Base-by-base conservation (phyloP, 169 alveolate species). In the Plasmodium cynomolgi region DNA sequence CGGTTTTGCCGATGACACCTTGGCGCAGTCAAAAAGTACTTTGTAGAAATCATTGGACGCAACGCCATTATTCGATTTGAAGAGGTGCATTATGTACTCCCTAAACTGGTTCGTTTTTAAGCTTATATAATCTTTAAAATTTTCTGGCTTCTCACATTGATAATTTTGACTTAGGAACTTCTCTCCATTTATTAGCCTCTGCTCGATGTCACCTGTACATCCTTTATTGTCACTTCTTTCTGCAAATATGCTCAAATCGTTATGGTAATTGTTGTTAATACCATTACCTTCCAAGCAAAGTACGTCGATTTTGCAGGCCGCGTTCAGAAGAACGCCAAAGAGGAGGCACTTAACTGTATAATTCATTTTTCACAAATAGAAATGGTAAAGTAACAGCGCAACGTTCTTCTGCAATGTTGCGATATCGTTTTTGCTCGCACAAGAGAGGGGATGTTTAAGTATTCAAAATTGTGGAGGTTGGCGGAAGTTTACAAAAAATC, bases 1-100 rank as follows among this genome's bases (percentile, higher is more conserved):
- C 34, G 88, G 94, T 80, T 90, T 90, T 5, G 94, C 94, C 72
- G 94, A 90, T 13, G 94, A 79, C 23, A 75, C 90, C 50, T 90
- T 71, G 3, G 94, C 94, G 72, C 94, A 90, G 33, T 90, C 90
- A 80, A 80, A 80, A 50, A 90, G 84, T 1, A 90, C 50, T 90
- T 81, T 90, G 37, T 90, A 90, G 50, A 90, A 90, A 68, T 90
- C 83, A 41, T 80, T 90, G 33, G 94, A 54, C 0, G 74, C 39
- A 29, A n/a, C 82, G 50, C 77, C 17, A 34, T 83, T 37, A 34
- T 83, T 58, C 54, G 68, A 44, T 77, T 77, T 29, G 68, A 79
- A 56, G 8, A 90, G 23, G 26, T 90, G 62, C n/a, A 74, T 79
- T 62, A 2, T 26, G 72, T 34, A 68, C 17, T 90, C 84, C 72